Base-by-base conservation (phyloP, 129 eudicot species). In the Erigeron canadensis region DNA sequence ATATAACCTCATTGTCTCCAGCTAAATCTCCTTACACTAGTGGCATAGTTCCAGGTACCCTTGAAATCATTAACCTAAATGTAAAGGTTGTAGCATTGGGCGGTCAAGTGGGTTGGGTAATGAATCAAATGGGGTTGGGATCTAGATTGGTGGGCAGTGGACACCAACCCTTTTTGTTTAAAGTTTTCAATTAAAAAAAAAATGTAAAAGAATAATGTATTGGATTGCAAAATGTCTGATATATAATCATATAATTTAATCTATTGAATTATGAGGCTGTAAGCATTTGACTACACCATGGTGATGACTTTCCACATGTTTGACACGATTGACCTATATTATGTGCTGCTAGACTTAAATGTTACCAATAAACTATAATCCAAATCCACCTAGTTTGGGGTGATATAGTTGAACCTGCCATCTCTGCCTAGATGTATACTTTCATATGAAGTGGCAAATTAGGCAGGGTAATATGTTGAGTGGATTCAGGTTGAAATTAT, bases 1-100 rank as follows among this genome's bases (percentile, higher is more conserved):
- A 93, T 79, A 82, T 89, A 56, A 83, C 95, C 0, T 86, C 84
- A 57, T 47, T 73, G 63, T 76, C 95, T 75, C 89, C 89, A 56
- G 75, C 95, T 5, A 86, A 82, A 40, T 87, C 98, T 39, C 92
- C 95, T 43, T 71, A 68, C 88, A 93, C 98, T 39, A 72, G 84
- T 50, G 98, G 95, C 17, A 73, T 93, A 19, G 98, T 93, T 40
- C 96, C 98, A 84, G 96, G 98, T 92, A 47, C 3, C 68, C 54
- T 66, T 37, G 37, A 56, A 61, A 66, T 17, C 61, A 39, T 70
- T 34, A 51, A 45, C 17, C 10, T 28, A 28, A 12, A 56, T 10
- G 10, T 70, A 55, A n/a, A 54, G 22, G 6, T 70, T n/a, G 9
- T 10, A 70, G 40, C 34, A 18, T 53, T 40, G 38, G 41, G 66